Evolutionary conservation across 2,329 filamentous ascomycete species (phyloP), one percentile per base, ranked within the genome.

Genomic region (Trichoderma simmonsii): DNA sequence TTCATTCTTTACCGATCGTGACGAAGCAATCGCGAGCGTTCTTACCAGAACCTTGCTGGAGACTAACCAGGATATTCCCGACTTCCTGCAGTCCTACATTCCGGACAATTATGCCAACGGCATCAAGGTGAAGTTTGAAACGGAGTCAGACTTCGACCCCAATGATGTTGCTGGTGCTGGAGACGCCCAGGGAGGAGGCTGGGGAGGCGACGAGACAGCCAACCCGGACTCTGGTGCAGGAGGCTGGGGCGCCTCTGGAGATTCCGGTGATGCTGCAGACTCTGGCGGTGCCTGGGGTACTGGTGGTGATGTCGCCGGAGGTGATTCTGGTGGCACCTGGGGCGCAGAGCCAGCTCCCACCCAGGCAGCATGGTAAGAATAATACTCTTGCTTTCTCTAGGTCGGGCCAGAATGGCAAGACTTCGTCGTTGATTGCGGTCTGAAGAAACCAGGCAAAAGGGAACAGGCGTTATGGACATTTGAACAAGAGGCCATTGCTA

Each of bases 41-140:
- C 85, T 99, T 0, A 92, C 93, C 48, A 94, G 95, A 79, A 90
- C 93, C 6, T 85, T 99, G 0, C 78, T 97, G 0, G 95, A 98
- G 82, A 93, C 90, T 6, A 86, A 90, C 6, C 94, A 97, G 81
- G 82, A 85, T 0, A 83, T 99, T 30, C 96, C 96, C 0, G 92
- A 97, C 0, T 98, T 98, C 79, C 87, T 98, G 0, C 79, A 91
- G 75, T 75, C 84, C 1, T 90, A 89, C 79, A 82, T 89, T 71
- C 91, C 92, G 0, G 86, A 91, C 72, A 86, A 87, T 1, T 83
- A 36, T 24, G 21, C 82, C 0, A 81, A 84, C 0, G 78, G 80
- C 0, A 77, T 81, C 18, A 83, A 87, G 24, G 81, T 87, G 24
- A 85, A 86, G 75, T 88, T 89, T 62, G 88, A 89, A 76, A 85